phyloP scores from a whole-genome alignment of 805 yeast genomes.

The Candida railenensis region DNA sequence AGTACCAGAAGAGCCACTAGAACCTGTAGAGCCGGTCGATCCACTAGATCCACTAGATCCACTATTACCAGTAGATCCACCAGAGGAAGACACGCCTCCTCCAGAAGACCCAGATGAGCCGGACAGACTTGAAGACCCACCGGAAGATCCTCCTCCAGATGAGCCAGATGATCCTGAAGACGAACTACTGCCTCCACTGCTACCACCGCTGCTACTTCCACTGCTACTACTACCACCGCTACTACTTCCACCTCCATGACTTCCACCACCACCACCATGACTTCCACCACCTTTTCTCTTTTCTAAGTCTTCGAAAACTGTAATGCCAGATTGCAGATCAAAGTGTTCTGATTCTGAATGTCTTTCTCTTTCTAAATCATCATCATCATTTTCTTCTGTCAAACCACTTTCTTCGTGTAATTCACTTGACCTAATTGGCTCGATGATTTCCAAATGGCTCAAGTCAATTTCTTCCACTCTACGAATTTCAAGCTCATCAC shows the following conservation, averaged over 20 bases:
- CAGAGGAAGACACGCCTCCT: background rate
- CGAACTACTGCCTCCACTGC: background rate
- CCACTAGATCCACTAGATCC: slow-evolving; percentile 1
- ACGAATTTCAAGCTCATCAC: background rate
- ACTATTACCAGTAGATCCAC: background rate
- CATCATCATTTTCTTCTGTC: slow-evolving; percentile 7
- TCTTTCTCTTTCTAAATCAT: background rate
- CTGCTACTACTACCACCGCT: background rate
- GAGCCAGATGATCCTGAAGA: slow-evolving; percentile 3
- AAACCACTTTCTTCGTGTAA: slow-evolving; percentile 12
- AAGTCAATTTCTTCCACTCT: background rate
- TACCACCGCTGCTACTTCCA: background rate
- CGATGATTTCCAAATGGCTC: background rate
- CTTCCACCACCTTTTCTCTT: background rate
- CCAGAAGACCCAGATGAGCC: slow-evolving; percentile 3
- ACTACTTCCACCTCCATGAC: background rate
- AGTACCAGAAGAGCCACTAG: background rate
- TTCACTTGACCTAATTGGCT: background rate
- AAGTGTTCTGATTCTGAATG: background rate
- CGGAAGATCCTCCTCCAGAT: slow-evolving; percentile 2
- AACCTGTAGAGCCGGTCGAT: background rate
- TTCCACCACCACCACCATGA: background rate
- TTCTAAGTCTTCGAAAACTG: background rate
- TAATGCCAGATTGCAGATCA: background rate
- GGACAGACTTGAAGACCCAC: slow-evolving; percentile 1